Evolutionary conservation across 768 basidiomycete species (phyloP), one percentile per base, ranked within the genome.

Genomic region (Rickenella mellea): DNA sequence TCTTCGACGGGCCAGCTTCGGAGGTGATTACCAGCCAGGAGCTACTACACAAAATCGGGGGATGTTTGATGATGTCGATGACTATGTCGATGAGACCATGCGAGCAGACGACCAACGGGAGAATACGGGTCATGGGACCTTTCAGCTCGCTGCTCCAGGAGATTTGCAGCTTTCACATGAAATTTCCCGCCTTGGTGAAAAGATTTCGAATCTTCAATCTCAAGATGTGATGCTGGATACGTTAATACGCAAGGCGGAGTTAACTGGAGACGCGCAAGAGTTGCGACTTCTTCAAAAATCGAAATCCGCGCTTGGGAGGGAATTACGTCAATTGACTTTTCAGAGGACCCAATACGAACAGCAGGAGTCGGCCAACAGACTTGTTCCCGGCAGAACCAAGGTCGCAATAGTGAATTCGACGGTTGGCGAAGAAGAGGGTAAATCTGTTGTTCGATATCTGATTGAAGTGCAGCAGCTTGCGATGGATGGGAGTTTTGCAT

Each of bases 311-410:
- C 75, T 98, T 66, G 75, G 69, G 12, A 69, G 89, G 43, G 92
- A 98, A 54, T 66, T 92, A 29, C 71, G 92, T 24, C 83, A 90
- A 53, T 65, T 92, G 2, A 70, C 73, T 41, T 96, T 98, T 61
- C 93, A 96, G 62, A 90, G 84, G 61, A 72, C 74, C 9, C 93
- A 97, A 55, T 97, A 89, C 56, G 87, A 94, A 56, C 86, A 90
- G 55, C 93, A 97, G 59, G 91, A 96, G 55, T 69, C 76, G n/a
- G 87, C 88, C 19, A 96, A 92, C 54, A 74, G 84, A 14, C 74
- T 98, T 2, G 64, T 89, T 19, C 83, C 91, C 2, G 80, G 85
- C 19, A 73, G 88, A 24, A 98, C 92, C 4, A 75, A 68, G 47
- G 81, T 94, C n/a, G 70, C 76, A 3, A 89, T 99, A 31, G 79